Evolutionary conservation across 2,329 filamentous ascomycete species (phyloP), one percentile per base, ranked within the genome.

Genomic region (Exophiala alcalophila): DNA sequence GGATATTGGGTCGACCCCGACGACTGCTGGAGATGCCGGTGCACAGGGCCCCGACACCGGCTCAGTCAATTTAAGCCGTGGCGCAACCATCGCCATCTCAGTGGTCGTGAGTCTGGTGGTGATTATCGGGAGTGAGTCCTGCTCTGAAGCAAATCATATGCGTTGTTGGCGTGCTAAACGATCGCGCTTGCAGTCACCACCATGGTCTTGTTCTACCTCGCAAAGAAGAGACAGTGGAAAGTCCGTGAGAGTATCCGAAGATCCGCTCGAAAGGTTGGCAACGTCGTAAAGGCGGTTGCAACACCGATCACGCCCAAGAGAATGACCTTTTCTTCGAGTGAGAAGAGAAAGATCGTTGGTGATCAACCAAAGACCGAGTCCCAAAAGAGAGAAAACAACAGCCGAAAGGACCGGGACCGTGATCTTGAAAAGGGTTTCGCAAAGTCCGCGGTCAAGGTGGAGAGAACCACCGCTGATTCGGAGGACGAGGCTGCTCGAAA

Each of bases 181-280:
- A 14, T n/a, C 12, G 27, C 21, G 12, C 11, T 21, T 23, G 9
- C 37, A 53, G 50, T 33, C 27, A 50, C 50, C 3, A 43, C 50
- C 23, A 77, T 80, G 2, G 67, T 79, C 2, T 77, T 92, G 19
- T 94, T 85, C 68, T 87, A 83, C 63, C 62, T 91, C 25, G 84
- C 87, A 41, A 92, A 92, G 72, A 89, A 87, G 68, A 79, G 82
- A 32, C 85, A 90, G 64, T 92, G 87, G 87, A 84, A 81, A 53
- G 71, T 92, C 54, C 78, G 81, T 45, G 79, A 86, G 60, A 84
- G 74, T 20, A 72, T 94, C 44, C 77, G 82, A 41, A 78, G 77
- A 52, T 89, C 85, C 1, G 79, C 80, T 21, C 73, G 72, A 4
- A 54, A 54, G 8, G 54, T 63, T n/a, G 45, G 49, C 2, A 54